Evolutionary conservation across 495 filamentous ascomycete genomes (phyloP).

Genomic region (Aspergillus asperescens): DNA sequence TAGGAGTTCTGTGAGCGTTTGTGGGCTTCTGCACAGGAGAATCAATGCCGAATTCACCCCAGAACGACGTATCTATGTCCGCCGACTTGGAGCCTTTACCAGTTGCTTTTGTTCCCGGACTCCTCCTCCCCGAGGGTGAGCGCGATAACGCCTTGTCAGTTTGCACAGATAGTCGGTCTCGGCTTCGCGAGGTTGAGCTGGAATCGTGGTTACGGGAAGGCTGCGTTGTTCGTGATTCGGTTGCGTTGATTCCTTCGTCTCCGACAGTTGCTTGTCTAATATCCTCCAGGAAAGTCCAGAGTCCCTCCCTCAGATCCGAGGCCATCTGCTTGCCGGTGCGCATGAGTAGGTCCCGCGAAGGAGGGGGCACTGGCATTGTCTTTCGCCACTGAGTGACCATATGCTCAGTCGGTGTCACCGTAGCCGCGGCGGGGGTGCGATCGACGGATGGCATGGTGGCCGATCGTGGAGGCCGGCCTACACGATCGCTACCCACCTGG

Average conservation of each 20-base stretch:
- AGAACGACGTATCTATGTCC: conserved; percentile 45
- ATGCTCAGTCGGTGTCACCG: conserved; percentile 32
- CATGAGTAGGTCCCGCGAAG: conserved; percentile 52
- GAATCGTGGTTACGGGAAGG: conserved; percentile 32
- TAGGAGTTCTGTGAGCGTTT: conserved; percentile 31
- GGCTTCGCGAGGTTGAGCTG: conserved; percentile 33
- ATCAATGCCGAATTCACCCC: conserved; percentile 53
- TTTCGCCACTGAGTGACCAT: conserved; percentile 37
- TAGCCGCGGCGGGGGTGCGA: conserved; percentile 21
- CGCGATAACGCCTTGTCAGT: conserved; percentile 32
- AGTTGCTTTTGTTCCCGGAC: conserved; percentile 32
- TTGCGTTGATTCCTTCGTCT: conserved; percentile 72
- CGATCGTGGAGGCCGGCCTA: conserved; percentile 39
- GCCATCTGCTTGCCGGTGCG: conserved; percentile 80
- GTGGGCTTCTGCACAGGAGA: conserved; percentile 43
- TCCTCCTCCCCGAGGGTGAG: conserved; percentile 33
- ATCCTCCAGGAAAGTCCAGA: conserved; percentile 98
- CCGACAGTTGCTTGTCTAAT: conserved; percentile 91
- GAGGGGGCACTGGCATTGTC: conserved; percentile 42
- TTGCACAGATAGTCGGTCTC: conserved; percentile 37
- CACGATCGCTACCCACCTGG: conserved; percentile 28
- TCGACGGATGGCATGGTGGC: conserved; percentile 45
- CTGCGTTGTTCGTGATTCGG: conserved; percentile 38
- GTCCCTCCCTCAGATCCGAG: conserved; percentile 77
- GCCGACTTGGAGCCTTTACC: conserved; percentile 46